A percentile compares a stretch with the other conserved stretches of the same genome.
Evolutionary conservation across 2,329 filamentous ascomycete genomes (phyloP).

Genomic region (Stagonosporopsis chrysanthemi): DNA sequence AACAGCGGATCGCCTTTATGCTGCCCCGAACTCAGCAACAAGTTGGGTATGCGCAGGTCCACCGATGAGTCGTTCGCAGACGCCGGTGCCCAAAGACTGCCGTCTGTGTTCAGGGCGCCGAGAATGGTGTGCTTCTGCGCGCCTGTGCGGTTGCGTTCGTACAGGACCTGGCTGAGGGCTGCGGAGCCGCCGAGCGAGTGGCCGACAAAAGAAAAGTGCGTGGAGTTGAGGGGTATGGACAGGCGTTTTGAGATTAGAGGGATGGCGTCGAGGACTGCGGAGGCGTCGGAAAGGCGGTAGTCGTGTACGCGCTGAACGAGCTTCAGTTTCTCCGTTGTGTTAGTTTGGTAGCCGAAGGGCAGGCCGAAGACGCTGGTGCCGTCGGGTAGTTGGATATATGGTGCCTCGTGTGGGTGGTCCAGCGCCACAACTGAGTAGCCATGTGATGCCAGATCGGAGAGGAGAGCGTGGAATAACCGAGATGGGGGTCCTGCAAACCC

Average conservation of each 20-base stretch:
- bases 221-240: slow-evolving; percentile 21
- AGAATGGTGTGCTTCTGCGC: background rate
- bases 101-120: slow-evolving; percentile 2
- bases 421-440: slow-evolving; percentile 24
- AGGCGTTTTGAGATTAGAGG: background rate
- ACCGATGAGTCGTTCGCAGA: background rate
- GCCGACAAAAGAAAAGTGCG: slow-evolving; percentile 24
- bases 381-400: slow-evolving; percentile 25
- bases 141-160: slow-evolving; percentile 9
- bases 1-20: slow-evolving; percentile 18
- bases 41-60: slow-evolving; percentile 1
- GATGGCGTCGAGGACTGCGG: slow-evolving; percentile 17
- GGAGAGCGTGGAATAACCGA: slow-evolving; percentile 15
- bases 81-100: background rate
- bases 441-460: slow-evolving; percentile 21
- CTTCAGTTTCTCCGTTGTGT: background rate
- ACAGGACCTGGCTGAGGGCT: slow-evolving; percentile 16
- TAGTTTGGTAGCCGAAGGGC: slow-evolving; percentile 3
- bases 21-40: background rate
- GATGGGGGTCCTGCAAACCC: slow-evolving; percentile 20
- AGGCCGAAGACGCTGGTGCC: slow-evolving; percentile 15
- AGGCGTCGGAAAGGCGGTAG: slow-evolving; percentile 19
- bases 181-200: slow-evolving; percentile 29
- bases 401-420: slow-evolving; percentile 29
- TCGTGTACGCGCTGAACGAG: slow-evolving; percentile 2